Base-by-base conservation (phyloP, 371 early-diverging fungal species). In the Rhizopus microsporus region DNA sequence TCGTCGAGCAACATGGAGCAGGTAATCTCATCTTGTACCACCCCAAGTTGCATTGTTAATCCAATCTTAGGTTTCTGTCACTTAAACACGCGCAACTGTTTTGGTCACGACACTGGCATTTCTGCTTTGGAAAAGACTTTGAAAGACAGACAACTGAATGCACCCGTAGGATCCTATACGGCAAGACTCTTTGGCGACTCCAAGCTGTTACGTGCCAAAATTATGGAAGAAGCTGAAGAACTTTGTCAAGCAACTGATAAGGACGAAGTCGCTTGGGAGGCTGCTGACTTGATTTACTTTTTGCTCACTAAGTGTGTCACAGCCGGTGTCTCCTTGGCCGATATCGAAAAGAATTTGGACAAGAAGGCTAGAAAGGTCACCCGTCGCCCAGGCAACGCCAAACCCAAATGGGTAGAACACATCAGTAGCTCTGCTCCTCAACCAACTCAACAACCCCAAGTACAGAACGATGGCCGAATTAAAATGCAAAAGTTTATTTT, bases 271-370 rank as follows among this genome's bases (percentile, higher is more conserved):
- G 94, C 96, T 4, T 93, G 91, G 86, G 98, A 98, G 71, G 91
- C 96, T 29, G 98, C 99, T 23, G 99, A 98, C 68, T 73, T 97
- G 55, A 83, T 98, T 52, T 98, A 97, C 80, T 98, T 98, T 82
- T 88, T 93, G 4, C 74, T 98, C 48, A 88, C 85, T 52, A 95
- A 93, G 65, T 94, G 95, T 74, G 85, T 89, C 3, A 81, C 84
- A 34, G 73, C 78, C 34, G 96, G 94, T 37, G 95, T 96, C 4
- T 74, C 80, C 3, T 75, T 98, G 32, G 68, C 86, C 5, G 98
- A 97, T 63, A 76, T 98, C 8, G 96, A 96, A 71, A 80, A 75
- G 66, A 88, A 93, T 43, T 75, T 98, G 59, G 91, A 97, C 67
- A 72, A 71, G 62, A 83, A 91, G 54, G 82, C 93, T 52, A 86